Evolutionary conservation across 768 basidiomycete genomes (phyloP), one percentile per base, ranked within the genome.

Genomic region (Tremella yokohamensis): DNA sequence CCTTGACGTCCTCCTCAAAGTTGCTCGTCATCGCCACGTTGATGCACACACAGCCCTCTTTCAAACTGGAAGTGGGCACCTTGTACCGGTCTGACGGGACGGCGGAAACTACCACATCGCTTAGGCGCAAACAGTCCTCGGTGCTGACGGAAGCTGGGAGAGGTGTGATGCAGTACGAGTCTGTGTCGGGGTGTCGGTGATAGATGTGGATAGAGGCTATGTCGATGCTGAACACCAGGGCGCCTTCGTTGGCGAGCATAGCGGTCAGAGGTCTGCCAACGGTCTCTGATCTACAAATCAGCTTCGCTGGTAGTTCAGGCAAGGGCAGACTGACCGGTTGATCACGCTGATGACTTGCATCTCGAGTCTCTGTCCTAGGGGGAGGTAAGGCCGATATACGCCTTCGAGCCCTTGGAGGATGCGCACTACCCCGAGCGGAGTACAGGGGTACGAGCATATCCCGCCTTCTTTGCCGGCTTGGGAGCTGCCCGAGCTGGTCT

Each of bases 261-360:
- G 40, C 47, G 1, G 65, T 54, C 6, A 66, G 56, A 1, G 65
- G 65, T 26, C 56, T 40, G n/a, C 65, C 65, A n/a, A 66, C 65
- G 4, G 57, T 63, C 24, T 66, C 65, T 11, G 65, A 66, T 57
- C 64, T 65, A 44, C 18, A 3, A 13, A 44, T 55, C 26, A 60
- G 56, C 42, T 6, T 15, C n/a, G 8, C 45, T 9, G 24, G 8
- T 8, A 9, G n/a, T 47, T 8, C 45, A 47, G 45, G 45, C 45
- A n/a, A n/a, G n/a, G n/a, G n/a, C n/a, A n/a, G n/a, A n/a, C 61
- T 49, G 16, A 65, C 64, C 65, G 29, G 40, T 66, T 66, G 62
- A 66, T 34, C 1, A 66, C 56, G 11, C 60, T 60, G 24, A 66
- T 51, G 7, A 54, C 37, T 39, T 63, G 60, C 6, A 61, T 62